Conservation (phyloP, 805 yeast species). For the Myxozyma monticola region DNA sequence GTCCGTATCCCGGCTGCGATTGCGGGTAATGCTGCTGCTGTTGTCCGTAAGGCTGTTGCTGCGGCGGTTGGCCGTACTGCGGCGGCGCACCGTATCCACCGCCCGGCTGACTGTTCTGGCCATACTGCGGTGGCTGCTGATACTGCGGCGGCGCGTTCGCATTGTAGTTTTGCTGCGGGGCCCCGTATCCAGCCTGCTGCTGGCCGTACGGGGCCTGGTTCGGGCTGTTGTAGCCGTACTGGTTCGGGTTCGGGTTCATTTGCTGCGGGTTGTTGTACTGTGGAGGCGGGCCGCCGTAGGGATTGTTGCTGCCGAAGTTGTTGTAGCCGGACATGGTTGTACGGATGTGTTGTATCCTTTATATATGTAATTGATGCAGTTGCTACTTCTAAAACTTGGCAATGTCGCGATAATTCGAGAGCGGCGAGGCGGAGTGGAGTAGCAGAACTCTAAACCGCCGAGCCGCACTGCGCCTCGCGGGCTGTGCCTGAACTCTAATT, state of each 20-base stretch:
- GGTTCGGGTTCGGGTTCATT: no score
- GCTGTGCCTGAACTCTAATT: no score
- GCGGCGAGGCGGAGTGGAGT: no score
- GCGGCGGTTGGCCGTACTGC: slow-evolving; percentile 7
- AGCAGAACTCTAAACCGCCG: no score
- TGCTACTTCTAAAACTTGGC: no score
- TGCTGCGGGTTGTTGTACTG: no score
- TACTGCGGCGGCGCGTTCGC: neutral
- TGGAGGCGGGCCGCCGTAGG: slow-evolving; percentile 1
- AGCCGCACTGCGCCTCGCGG: no score
- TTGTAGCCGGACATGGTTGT: no score
- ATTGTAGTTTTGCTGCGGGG: neutral
- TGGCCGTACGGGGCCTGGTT: slow-evolving; percentile 15
- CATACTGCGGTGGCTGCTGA: slow-evolving; percentile 1
- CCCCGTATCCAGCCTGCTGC: neutral
- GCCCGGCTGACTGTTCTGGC: neutral
- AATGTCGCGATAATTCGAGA: no score
- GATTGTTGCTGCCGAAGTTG: slow-evolving; percentile 1
- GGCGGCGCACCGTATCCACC: slow-evolving; percentile 3
- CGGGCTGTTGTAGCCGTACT: no score
- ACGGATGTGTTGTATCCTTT: no score
- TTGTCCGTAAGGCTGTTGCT: slow-evolving; percentile 2
- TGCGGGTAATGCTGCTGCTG: slow-evolving; percentile 11
- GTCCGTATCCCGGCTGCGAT: slow-evolving; percentile 7
- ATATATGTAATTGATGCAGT: no score